These are phyloP conservation scores for Erodium texanum DNA, from an alignment of 441 rosid genomes.

Conservation along the genomic window DNA sequence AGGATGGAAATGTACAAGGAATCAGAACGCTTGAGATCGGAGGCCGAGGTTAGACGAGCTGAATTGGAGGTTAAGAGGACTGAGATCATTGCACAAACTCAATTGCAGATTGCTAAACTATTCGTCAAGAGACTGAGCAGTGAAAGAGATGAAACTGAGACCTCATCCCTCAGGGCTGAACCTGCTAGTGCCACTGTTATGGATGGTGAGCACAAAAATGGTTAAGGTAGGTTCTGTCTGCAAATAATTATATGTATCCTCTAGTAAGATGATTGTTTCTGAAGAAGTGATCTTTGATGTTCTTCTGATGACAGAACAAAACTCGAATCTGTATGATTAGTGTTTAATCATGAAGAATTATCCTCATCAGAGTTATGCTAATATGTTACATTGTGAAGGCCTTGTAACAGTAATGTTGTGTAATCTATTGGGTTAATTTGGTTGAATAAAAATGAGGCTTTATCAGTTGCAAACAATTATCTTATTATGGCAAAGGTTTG, in stretches of 20 bases:
- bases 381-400: background rate
- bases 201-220: conserved; percentile 6
- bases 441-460: background rate
- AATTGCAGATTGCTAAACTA: conserved; percentile 5
- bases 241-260: background rate
- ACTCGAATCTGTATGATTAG: background rate
- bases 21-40: conserved; percentile 4
- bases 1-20: conserved; percentile 1
- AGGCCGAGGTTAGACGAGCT: conserved; percentile 1
- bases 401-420: background rate
- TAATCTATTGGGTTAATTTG: background rate
- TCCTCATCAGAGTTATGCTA: background rate
- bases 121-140: background rate
- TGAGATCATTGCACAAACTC: conserved; percentile 4
- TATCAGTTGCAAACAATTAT: too few species aligned
- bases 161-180: background rate
- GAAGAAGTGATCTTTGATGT: background rate
- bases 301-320: background rate
- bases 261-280: background rate
- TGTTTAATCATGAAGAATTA: background rate
- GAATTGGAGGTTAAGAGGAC: conserved; percentile 7
- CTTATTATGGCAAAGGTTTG: too few species aligned
- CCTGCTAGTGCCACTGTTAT: background rate
- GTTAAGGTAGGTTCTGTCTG: conserved; percentile 1
- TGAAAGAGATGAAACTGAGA: background rate